Base-by-base conservation (phyloP, 805 yeast genomes). In the Metschnikowia bowlesiae region DNA sequence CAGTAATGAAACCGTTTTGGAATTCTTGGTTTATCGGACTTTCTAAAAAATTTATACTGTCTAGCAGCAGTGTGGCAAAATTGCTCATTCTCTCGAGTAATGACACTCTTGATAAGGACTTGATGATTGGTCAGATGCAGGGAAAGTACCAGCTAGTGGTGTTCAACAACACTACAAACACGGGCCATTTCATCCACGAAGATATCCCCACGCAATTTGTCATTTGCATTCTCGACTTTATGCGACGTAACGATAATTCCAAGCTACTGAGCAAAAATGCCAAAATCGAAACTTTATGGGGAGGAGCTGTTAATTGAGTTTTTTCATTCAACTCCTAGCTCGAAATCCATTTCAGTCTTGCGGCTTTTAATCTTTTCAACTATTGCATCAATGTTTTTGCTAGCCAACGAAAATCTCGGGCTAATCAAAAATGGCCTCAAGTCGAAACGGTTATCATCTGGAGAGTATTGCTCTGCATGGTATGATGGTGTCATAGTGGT, bases 81-180 rank as follows among this genome's bases (percentile, higher is more conserved):
- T 59, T 94, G 47, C 75, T 94, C 38, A 75, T 94, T 1, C 68
- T 95, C 13, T 95, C 98, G 0, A 96, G 96, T 3, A 86, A 91
- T 47, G 97, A 94, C 57, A 82, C 87, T 18, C 74, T 95, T 31
- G 99, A 94, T 67, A 89, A 85, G 55, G 80, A 80, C 36, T 73
- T 94, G 44, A 89, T 91, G 66, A 83, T 94, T 46, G 99, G 97
- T 0, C 99, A 95, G 67, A 94, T 94, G 99, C 98, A 91, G 68
- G 99, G 99, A 1, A 85, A 83, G 64, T 94, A 86, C 66, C 99
- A 95, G 68, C 75, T 94, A 38, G 83, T 88, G 11, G 94, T 90
- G 4, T 85, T 89, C 64, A 68, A 68, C 54, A 85, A 84, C 48
- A 74, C 64, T 35, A 54, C 62, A 6, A 58, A 64, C 18, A 62